Evolutionary conservation across 2,329 filamentous ascomycete genomes (phyloP), one percentile per base, ranked within the genome.

Genomic region (Aspergillus fischeri): DNA sequence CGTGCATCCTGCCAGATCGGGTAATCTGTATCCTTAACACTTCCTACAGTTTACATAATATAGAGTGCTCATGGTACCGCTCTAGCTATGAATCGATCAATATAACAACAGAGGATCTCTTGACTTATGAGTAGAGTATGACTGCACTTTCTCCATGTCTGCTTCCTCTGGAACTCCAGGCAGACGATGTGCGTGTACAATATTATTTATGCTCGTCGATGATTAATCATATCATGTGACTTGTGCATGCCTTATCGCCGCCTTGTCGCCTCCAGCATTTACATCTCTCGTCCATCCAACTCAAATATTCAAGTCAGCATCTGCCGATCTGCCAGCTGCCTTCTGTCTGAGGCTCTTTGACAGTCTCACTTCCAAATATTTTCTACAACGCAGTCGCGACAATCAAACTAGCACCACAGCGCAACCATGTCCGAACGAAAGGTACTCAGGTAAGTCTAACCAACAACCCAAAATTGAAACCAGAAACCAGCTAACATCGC

Each of bases 401-500:
- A 35, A 17, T 17, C 14, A 17, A 6, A 17, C n/a, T 21, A 42
- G 11, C 10, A 47, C 44, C 44, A 17, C 44, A 47, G 20, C 25
- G 32, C 47, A 24, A 48, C 11, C 45, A 50, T 52, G 57, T 52
- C 42, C 4, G 48, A 53, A 51, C 49, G 58, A n/a, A 60, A 53
- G 24, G 47, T 51, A 1, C 27, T 58, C 44, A 47, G 24, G 51
- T 47, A 53, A 6, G 35, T 48, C 41, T 29, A 54, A 8, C 28
- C 9, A 20, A 27, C 35, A 17, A 5, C 25, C 4, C 10, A 8
- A 14, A 21, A 21, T 6, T 42, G 11, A 21, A 44, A 11, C 27
- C 28, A 29, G 28, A 29, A 11, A 35, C n/a, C 42, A 47, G 27
- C 21, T 29, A 17, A 35, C 17, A 41, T 49, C 55, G 60, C 45